Percentiles rank a stretch among this genome's conserved stretches.
Conservation (phyloP, 192 early-diverging fungal species). For the Ambispora gerdemannii region DNA sequence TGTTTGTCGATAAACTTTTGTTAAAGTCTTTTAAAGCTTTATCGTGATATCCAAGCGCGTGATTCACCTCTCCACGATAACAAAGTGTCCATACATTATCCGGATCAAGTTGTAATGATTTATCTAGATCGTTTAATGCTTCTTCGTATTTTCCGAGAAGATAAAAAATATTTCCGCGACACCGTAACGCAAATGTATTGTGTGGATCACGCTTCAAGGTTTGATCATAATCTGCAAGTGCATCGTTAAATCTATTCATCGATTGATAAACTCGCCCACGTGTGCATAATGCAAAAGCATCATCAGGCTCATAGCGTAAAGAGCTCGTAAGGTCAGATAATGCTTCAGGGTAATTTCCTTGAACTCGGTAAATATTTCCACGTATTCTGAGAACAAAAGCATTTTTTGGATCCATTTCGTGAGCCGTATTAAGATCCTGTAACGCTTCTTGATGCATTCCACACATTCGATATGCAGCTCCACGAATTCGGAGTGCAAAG, state of each 20-base stretch:
- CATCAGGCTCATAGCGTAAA: constrained; percentile 5
- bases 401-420: constrained; percentile 2
- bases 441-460: not conserved
- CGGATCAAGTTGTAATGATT: not conserved
- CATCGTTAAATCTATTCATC: not conserved
- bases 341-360: constrained; percentile 9
- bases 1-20: not conserved
- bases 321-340: constrained; percentile 1
- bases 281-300: constrained; percentile 9
- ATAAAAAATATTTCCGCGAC: constrained; percentile 9
- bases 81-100: constrained; percentile 6
- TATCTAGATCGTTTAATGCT: constrained; percentile 17
- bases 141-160: constrained; percentile 11
- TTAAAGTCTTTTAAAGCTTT: not conserved
- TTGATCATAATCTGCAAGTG: constrained; percentile 1
- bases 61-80: constrained; percentile 5
- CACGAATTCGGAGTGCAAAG: not conserved
- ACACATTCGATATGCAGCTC: not conserved
- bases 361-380: constrained; percentile 17
- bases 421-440: constrained; percentile 5
- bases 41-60: not conserved
- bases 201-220: not conserved
- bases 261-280: constrained; percentile 11
- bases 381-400: constrained; percentile 8
- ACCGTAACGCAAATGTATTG: constrained; percentile 11